These are phyloP conservation scores for Aspergillus fischeri DNA, from an alignment of 2,329 filamentous ascomycete genomes.

Conservation along the genomic window DNA sequence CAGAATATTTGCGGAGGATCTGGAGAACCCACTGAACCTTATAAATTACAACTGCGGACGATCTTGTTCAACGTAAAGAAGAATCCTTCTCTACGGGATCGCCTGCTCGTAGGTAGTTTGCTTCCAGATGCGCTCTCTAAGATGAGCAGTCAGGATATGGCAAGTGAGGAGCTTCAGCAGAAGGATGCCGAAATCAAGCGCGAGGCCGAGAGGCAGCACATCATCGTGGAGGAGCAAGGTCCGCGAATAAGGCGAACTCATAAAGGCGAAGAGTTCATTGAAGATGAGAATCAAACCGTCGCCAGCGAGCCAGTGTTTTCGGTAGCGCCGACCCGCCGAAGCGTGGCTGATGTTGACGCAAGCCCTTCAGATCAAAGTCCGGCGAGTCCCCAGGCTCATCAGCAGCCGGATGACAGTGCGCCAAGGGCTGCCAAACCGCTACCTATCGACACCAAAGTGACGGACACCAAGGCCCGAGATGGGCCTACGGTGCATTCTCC, in stretches of 20 bases:
- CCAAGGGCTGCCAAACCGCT: conserved; percentile 18
- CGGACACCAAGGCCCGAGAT: conserved; percentile 60
- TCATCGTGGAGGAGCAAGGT: conserved; percentile 70
- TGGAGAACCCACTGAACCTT: conserved; percentile 53
- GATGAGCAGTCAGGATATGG: conserved; percentile 88
- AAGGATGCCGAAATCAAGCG: conserved; percentile 54
- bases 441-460: conserved; percentile 42
- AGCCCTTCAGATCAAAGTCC: conserved; percentile 26
- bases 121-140: conserved; percentile 72
- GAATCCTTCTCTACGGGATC: conserved; percentile 72
- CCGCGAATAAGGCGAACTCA: conserved; percentile 84
- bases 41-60: conserved; percentile 65
- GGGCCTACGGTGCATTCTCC: conserved; percentile 83
- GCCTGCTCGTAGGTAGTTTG: conserved; percentile 68
- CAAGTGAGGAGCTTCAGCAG: conserved; percentile 79
- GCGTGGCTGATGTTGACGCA: conserved; percentile 29
- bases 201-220: conserved; percentile 62
- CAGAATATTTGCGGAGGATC: conserved; percentile 47
- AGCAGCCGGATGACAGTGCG: conserved; percentile 15
- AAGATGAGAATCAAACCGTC: conserved; percentile 59
- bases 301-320: conserved; percentile 47
- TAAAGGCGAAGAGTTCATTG: conserved; percentile 89
- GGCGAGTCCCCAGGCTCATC: conserved; percentile 22
- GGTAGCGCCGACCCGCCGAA: conserved; percentile 43
- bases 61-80: conserved; percentile 85